A percentile compares a stretch with the other conserved stretches of the same genome.
Conservation (phyloP, 306 rosid genomes). For the Vigna hirtella region DNA sequence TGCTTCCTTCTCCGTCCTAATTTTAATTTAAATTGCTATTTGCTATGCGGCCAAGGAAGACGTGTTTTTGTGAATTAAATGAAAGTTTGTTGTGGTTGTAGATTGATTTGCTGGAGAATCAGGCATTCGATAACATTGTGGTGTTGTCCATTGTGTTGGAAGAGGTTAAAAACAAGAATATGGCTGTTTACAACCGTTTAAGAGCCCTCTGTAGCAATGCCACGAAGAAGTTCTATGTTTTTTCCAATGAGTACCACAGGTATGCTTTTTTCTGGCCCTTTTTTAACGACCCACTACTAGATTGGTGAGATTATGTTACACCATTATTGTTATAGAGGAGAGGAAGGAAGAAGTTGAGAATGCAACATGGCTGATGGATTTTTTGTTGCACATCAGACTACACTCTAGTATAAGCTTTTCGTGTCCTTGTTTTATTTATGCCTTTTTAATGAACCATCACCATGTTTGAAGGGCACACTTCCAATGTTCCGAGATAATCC, state of each 20-base stretch:
- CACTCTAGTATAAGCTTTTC: not conserved
- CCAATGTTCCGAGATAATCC: no score
- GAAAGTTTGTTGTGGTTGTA: conserved; percentile 30
- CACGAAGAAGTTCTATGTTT: conserved; percentile 74
- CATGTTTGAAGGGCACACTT: no score
- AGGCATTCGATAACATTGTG: conserved; percentile 84
- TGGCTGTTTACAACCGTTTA: conserved; percentile 78
- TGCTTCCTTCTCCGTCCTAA: not conserved
- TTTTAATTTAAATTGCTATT: not conserved
- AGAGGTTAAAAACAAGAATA: conserved; percentile 84
- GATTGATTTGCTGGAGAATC: conserved; percentile 98
- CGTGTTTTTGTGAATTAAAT: not conserved
- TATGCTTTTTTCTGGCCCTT: conserved; percentile 10
- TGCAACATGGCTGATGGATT: not conserved
- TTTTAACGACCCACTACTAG: not conserved
- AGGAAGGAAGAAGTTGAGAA: not conserved
- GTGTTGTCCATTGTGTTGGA: conserved; percentile 84
- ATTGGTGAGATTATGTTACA: not conserved
- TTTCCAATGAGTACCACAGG: conserved; percentile 94
- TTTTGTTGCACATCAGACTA: not conserved
- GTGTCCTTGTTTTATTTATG: not conserved
- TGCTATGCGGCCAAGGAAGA: not conserved
- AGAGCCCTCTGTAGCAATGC: conserved; percentile 76
- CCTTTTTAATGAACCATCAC: not conserved
- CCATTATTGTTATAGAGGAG: not conserved